phyloP scores from a whole-genome alignment of 306 rosid species.

The Urtica urens region DNA sequence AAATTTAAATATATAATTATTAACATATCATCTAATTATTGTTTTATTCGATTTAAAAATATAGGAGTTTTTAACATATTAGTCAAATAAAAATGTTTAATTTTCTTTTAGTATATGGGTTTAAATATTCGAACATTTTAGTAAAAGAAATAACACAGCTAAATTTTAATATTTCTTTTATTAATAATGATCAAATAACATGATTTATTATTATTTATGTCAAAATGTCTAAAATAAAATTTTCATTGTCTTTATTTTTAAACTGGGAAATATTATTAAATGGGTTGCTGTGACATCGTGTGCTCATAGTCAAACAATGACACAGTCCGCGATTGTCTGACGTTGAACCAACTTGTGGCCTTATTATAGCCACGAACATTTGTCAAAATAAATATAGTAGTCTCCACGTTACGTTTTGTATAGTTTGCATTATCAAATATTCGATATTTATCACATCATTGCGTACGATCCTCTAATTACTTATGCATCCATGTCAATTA shows the following conservation, averaged over 20 bases:
- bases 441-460: background rate
- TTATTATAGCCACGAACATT: constrained; percentile 6
- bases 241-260: background rate
- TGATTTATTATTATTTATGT: too few relatives aligned
- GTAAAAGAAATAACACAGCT: too few relatives aligned
- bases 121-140: too few relatives aligned
- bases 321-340: background rate
- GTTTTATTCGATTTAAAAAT: too few relatives aligned
- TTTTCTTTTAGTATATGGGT: too few relatives aligned
- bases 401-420: constrained; percentile 2
- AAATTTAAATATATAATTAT: too few relatives aligned
- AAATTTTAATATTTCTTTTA: too few relatives aligned
- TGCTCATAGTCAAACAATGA: constrained; percentile 2
- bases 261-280: background rate
- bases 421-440: background rate
- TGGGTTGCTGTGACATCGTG: background rate
- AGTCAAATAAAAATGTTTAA: too few relatives aligned
- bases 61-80: too few relatives aligned
- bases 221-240: too few relatives aligned
- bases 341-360: constrained; percentile 3
- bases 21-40: too few relatives aligned
- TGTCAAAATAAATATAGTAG: background rate
- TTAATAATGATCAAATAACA: too few relatives aligned
- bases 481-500: background rate
- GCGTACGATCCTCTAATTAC: background rate